Base-by-base conservation (phyloP, 2,329 filamentous ascomycete species). In the Beauveria caledonica region DNA sequence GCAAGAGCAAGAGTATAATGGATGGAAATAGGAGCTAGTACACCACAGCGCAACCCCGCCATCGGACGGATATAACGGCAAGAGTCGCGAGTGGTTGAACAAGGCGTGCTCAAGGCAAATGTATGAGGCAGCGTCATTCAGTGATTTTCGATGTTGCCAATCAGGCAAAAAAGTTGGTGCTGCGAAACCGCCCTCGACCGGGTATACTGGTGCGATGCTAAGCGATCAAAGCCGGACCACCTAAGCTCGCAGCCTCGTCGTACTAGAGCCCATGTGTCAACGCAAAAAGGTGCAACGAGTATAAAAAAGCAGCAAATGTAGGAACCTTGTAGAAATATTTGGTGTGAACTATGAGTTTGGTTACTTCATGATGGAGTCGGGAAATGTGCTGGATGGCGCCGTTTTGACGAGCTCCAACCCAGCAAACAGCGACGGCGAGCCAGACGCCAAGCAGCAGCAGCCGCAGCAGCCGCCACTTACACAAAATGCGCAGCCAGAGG, bases 161-260 rank as follows among this genome's bases (percentile, higher is more conserved):
- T 33, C 29, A 33, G 11, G 29, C 5, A 33, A 33, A 33, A 33
- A 13, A 33, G 29, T 33, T 33, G 29, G 29, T 33, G 29, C 29
- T 33, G 29, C 11, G 29, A 33, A 33, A 33, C 11, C 11, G 29
- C 29, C 21, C 49, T 51, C 49, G n/a, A 29, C 44, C 23, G 29
- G 29, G 27, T 29, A 19, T 49, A 29, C 19, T 13, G 54, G 36
- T 58, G 57, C 57, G 57, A 60, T 46, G 49, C 48, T 60, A 60
- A 60, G 48, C 57, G 57, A 33, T 44, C 46, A 29, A 60, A 60
- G 57, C 57, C 57, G 57, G 53, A 49, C 11, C 10, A 25, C 3
- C 36, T 40, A 17, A 25, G 15, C 5, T 23, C 19, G 33, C 11
- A 55, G 39, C 21, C 36, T 55, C 21, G 39, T 44, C 42, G 23